Evolutionary conservation across 2,329 filamentous ascomycete species (phyloP).

Genomic region (Calonectria pseudoreteaudii): DNA sequence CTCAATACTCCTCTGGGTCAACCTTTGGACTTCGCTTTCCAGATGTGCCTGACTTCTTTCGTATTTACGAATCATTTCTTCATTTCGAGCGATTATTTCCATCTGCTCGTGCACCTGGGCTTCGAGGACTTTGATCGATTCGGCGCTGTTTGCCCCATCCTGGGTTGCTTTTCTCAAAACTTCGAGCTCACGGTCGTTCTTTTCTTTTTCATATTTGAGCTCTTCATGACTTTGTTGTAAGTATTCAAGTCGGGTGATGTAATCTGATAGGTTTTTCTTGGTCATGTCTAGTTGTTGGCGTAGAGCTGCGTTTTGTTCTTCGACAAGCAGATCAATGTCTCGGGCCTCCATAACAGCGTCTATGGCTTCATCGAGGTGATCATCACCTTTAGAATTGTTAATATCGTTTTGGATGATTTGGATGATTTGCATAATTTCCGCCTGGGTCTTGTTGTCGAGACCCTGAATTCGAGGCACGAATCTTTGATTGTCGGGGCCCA

Average conservation of each 20-base stretch:
- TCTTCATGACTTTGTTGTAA: conserved; percentile 74
- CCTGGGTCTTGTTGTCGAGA: conserved; percentile 57
- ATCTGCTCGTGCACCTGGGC: conserved; percentile 74
- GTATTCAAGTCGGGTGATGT: conserved; percentile 69
- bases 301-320: conserved; percentile 65
- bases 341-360: conserved; percentile 57
- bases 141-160: conserved; percentile 64
- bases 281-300: conserved; percentile 64
- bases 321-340: conserved; percentile 67
- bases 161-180: conserved; percentile 61
- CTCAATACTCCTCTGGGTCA: conserved; percentile 60
- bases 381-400: conserved; percentile 50
- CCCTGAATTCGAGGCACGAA: conserved; percentile 63
- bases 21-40: conserved; percentile 64
- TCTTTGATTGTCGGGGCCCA: conserved; percentile 66
- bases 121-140: conserved; percentile 66
- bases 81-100: conserved; percentile 73
- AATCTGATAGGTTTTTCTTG: conserved; percentile 69
- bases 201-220: conserved; percentile 71
- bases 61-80: conserved; percentile 64
- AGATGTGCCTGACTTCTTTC: conserved; percentile 61
- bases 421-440: conserved; percentile 59
- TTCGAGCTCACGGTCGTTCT: conserved; percentile 66
- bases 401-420: conserved; percentile 55
- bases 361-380: conserved; percentile 54